Evolutionary conservation across 345 rosid genomes (phyloP).

Genomic region (Populus nigra): DNA sequence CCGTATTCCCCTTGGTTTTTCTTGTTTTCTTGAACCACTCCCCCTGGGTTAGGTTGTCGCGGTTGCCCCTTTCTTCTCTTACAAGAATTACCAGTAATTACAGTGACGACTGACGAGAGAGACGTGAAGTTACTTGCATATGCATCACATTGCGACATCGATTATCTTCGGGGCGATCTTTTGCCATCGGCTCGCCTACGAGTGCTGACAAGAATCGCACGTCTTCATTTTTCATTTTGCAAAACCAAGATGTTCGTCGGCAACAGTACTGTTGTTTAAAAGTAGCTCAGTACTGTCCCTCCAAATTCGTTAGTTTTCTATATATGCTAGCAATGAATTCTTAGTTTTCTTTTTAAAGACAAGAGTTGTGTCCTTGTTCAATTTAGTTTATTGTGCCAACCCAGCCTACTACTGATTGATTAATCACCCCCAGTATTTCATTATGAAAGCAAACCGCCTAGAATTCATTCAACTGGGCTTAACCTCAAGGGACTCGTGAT

Average conservation of each 20-base stretch:
- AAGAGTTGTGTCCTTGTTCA: no score
- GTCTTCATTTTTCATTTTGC: neutral
- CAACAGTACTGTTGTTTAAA: no score
- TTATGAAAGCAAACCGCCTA: no score
- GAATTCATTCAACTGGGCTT: no score
- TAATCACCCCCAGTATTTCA: no score
- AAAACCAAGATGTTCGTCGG: neutral
- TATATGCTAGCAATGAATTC: no score
- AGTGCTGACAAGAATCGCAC: neutral
- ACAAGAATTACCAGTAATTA: no score
- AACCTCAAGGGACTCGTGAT: no score
- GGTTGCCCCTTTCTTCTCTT: neutral
- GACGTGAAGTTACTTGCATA: no score
- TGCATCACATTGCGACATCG: no score
- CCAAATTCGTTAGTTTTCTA: neutral
- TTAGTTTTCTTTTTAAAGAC: no score
- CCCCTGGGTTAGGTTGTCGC: neutral
- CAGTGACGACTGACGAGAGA: no score
- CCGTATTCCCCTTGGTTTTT: neutral
- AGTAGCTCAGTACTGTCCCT: neutral
- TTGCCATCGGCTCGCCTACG: neutral
- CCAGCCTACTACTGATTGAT: neutral
- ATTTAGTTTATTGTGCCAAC: neutral
- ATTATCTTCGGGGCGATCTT: neutral
- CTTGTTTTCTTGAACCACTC: neutral